Conservation (phyloP, 768 basidiomycete genomes). For the Pleurotus djamor region DNA sequence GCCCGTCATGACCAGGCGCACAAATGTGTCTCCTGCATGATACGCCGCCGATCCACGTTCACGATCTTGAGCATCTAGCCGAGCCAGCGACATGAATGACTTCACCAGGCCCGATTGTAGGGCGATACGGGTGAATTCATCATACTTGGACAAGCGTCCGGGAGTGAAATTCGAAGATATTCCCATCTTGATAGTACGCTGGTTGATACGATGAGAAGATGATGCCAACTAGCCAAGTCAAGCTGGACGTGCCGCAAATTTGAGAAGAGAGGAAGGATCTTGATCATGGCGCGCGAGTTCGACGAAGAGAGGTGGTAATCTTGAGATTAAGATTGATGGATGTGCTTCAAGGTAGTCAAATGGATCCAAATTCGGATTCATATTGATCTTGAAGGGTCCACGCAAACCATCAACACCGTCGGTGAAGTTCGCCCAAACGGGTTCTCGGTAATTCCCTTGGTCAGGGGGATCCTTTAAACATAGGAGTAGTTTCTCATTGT, state of each 20-base stretch:
- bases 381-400: too few relatives aligned
- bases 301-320: too few relatives aligned
- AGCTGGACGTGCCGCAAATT: slow-evolving; percentile 13
- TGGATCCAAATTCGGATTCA: too few relatives aligned
- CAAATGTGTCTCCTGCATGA: slow-evolving; percentile 18
- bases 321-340: too few relatives aligned
- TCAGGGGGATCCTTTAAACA: too few relatives aligned
- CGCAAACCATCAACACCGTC: too few relatives aligned
- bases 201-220: not conserved
- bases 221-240: not conserved
- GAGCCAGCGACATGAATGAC: slow-evolving; percentile 18
- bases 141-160: slow-evolving; percentile 14
- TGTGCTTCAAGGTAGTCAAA: too few relatives aligned
- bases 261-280: slow-evolving; percentile 15
- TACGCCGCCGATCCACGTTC: slow-evolving; percentile 15
- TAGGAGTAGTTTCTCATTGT: too few relatives aligned
- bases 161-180: slow-evolving; percentile 1
- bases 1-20: slow-evolving; percentile 17
- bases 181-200: slow-evolving; percentile 7
- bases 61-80: slow-evolving; percentile 12
- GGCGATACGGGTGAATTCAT: slow-evolving; percentile 19
- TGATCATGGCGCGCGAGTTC: not conserved
- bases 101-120: slow-evolving; percentile 23
- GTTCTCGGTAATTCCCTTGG: too few relatives aligned
- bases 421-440: too few relatives aligned